phyloP scores from a whole-genome alignment of 495 filamentous ascomycete species.

The Parmelia sp. region DNA sequence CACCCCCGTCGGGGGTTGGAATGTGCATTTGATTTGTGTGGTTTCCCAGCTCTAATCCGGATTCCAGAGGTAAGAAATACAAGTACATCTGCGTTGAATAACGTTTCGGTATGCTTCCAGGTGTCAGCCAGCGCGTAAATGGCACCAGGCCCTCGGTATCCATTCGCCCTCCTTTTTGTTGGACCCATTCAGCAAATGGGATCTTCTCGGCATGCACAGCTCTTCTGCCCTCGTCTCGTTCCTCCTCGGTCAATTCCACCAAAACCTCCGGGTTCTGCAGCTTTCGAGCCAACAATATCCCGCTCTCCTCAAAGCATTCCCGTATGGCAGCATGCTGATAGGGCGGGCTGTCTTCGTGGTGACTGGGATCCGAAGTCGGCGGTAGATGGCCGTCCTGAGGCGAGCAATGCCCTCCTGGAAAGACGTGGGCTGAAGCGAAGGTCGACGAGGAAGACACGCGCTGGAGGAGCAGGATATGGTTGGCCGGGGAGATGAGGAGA shows the following conservation, averaged over 20 bases:
- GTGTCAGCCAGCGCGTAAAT: constrained; percentile 91
- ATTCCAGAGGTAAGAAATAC: constrained; percentile 73
- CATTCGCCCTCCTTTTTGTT: constrained; percentile 50
- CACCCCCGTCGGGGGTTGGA: constrained; percentile 74
- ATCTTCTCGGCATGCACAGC: constrained; percentile 57
- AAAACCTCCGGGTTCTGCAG: constrained; percentile 27
- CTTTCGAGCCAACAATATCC: constrained; percentile 69
- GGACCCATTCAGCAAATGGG: constrained; percentile 62
- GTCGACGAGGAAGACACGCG: constrained; percentile 73
- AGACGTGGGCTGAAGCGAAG: constrained; percentile 90
- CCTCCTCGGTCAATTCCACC: constrained; percentile 45
- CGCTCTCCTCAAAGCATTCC: constrained; percentile 93
- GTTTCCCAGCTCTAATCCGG: constrained; percentile 5
- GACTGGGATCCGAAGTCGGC: constrained; percentile 33
- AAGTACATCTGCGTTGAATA: constrained; percentile 96
- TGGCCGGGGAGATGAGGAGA: constrained; percentile 75
- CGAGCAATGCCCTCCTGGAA: constrained; percentile 85
- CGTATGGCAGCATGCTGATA: constrained; percentile 78
- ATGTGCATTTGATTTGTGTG: constrained; percentile 40
- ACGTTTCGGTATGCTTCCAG: constrained; percentile 58
- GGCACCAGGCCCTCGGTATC: constrained; percentile 69
- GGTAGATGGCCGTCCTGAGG: constrained; percentile 55
- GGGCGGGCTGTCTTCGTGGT: constrained; percentile 59
- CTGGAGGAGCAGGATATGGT: constrained; percentile 82
- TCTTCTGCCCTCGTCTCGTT: constrained; percentile 59